A percentile compares a stretch with the other conserved stretches of the same genome.
phyloP scores from a whole-genome alignment of 345 rosid genomes.

The Citrus cavaleriei region DNA sequence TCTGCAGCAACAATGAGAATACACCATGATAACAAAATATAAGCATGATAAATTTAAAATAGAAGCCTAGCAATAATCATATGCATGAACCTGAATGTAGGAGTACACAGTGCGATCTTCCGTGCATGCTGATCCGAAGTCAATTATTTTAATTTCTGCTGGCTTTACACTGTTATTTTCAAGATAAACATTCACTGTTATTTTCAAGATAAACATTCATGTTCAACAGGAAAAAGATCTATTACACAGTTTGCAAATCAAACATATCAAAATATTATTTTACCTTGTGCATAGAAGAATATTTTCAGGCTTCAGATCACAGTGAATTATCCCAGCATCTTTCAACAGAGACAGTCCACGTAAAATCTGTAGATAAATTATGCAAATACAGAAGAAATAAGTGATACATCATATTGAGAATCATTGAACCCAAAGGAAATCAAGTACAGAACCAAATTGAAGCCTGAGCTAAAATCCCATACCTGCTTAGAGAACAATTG shows the following conservation, averaged over 20 bases:
- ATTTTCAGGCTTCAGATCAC: slow-evolving; percentile 99
- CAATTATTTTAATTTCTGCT: slow-evolving; percentile 94
- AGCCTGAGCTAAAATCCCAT: slow-evolving; percentile 8
- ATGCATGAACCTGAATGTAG: slow-evolving; percentile 79
- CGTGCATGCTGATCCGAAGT: slow-evolving; percentile 99
- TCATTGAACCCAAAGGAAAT: slow-evolving; percentile 5
- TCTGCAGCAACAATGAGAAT: slow-evolving; percentile 57
- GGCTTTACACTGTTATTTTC: slow-evolving; percentile 72
- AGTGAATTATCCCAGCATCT: slow-evolving; percentile 95
- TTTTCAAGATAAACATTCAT: slow-evolving; percentile 25
- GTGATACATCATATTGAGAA: slow-evolving; percentile 14
- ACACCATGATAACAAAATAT: slow-evolving; percentile 12
- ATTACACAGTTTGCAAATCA: slow-evolving; percentile 7
- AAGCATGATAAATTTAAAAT: slow-evolving; percentile 15
- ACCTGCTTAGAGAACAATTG: slow-evolving; percentile 98
- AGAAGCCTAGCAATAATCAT: neutral
- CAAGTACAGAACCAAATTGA: slow-evolving; percentile 10
- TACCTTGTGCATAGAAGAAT: slow-evolving; percentile 94
- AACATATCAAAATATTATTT: slow-evolving; percentile 22
- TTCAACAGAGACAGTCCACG: slow-evolving; percentile 82
- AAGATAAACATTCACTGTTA: slow-evolving; percentile 38
- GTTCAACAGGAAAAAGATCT: slow-evolving; percentile 10
- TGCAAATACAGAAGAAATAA: neutral
- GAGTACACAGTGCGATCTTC: slow-evolving; percentile 98
- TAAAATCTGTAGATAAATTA: slow-evolving; percentile 57